phyloP scores from a whole-genome alignment of 2,329 filamentous ascomycete species.

The Xylariomycetidae sp. region DNA sequence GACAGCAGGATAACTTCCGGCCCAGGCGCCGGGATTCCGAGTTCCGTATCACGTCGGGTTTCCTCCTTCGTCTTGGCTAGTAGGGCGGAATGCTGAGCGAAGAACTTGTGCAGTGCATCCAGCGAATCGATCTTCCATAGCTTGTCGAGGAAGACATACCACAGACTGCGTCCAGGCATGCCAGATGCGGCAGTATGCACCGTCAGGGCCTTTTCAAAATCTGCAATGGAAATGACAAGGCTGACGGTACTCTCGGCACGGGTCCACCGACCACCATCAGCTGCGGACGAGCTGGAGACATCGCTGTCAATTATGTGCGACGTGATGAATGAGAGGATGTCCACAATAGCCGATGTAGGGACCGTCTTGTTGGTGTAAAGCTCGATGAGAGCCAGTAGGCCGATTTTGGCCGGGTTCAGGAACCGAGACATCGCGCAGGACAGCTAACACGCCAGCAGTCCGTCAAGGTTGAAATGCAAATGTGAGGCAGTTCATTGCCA shows the following conservation, averaged over 20 bases:
- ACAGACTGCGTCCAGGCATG: slow-evolving; percentile 73
- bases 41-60: slow-evolving; percentile 47
- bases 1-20: slow-evolving; percentile 56
- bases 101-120: slow-evolving; percentile 73
- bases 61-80: slow-evolving; percentile 59
- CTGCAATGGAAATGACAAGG: slow-evolving; percentile 48
- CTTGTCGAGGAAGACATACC: slow-evolving; percentile 75
- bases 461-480: no score
- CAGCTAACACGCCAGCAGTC: no score
- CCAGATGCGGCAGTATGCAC: slow-evolving; percentile 46
- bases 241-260: slow-evolving; percentile 44
- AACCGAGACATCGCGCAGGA: slow-evolving; percentile 86
- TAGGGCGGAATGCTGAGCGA: slow-evolving; percentile 52
- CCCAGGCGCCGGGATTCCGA: slow-evolving; percentile 41
- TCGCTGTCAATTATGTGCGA: slow-evolving; percentile 56
- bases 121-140: slow-evolving; percentile 82
- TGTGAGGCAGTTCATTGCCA: no score
- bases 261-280: slow-evolving; percentile 35
- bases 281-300: slow-evolving; percentile 25
- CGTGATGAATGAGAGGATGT: slow-evolving; percentile 73
- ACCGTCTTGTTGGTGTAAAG: slow-evolving; percentile 71
- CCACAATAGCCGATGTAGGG: slow-evolving; percentile 63
- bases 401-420: slow-evolving; percentile 83
- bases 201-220: slow-evolving; percentile 54
- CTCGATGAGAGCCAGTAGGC: slow-evolving; percentile 72